Conservation (phyloP, 208 protist genomes). For the Polymyxa betae region DNA sequence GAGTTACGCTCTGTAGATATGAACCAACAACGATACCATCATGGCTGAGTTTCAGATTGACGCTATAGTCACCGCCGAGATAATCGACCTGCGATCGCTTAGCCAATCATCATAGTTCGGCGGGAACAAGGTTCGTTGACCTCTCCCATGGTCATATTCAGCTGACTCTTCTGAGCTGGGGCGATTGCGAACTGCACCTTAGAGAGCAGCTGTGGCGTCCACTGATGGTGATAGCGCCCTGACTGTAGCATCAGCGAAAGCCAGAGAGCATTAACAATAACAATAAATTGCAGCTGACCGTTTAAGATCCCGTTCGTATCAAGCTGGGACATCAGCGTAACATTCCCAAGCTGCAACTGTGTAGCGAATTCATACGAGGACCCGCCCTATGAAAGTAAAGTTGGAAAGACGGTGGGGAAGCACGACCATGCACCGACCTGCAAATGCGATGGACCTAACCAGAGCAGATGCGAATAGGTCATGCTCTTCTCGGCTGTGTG, state of each 20-base stretch:
- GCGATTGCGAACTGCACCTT: slow-evolving; percentile 36
- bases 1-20: neutral
- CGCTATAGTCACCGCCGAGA: neutral
- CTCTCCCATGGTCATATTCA: slow-evolving; percentile 41
- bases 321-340: slow-evolving; percentile 19
- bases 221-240: slow-evolving; percentile 37
- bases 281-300: neutral
- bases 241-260: neutral
- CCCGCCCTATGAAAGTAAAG: neutral
- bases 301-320: slow-evolving; percentile 40
- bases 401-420: neutral
- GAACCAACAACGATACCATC: slow-evolving; percentile 42
- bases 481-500: neutral
- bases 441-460: slow-evolving; percentile 5
- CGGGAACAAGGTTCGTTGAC: slow-evolving; percentile 1
- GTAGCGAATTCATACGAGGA: slow-evolving; percentile 48
- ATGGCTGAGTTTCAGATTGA: slow-evolving; percentile 12
- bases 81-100: slow-evolving; percentile 17
- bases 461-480: slow-evolving; percentile 47
- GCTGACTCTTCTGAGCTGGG: neutral
- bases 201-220: neutral
- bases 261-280: neutral
- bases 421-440: neutral
- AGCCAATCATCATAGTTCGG: neutral
- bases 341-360: slow-evolving; percentile 13